Percentiles rank a stretch among this genome's conserved stretches.
Conservation (phyloP, 345 rosid species). For the Corchorus capsularis region DNA sequence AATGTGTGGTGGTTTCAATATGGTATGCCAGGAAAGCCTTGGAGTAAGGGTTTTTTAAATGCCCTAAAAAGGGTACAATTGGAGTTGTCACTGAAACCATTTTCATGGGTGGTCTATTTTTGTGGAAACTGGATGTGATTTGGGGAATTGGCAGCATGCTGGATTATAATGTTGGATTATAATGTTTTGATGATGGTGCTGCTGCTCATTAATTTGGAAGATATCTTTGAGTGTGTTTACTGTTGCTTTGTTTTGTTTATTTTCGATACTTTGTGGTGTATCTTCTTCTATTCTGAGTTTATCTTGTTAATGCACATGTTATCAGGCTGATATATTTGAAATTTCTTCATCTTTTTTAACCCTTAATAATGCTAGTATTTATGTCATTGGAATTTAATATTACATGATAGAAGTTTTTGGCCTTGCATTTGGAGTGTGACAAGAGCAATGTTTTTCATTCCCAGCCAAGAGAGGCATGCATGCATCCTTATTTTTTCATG, state of each 20-base stretch:
- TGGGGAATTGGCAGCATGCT: not conserved
- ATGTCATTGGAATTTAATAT: not conserved
- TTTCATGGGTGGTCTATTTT: not conserved
- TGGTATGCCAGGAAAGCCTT: not conserved
- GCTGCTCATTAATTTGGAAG: not conserved
- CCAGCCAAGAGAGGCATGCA: slow-evolving; percentile 4
- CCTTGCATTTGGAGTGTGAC: not conserved
- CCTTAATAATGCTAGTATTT: not conserved
- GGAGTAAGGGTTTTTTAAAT: not conserved
- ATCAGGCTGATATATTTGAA: not conserved
- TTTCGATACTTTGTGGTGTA: not conserved
- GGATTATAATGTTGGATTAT: not conserved
- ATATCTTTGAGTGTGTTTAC: not conserved
- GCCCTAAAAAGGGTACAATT: not conserved
- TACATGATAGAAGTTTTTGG: not conserved
- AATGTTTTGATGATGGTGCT: not conserved
- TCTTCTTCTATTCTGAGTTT: not conserved
- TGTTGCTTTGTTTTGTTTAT: not conserved
- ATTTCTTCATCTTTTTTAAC: not conserved
- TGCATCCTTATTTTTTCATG: not conserved
- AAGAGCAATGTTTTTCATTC: not conserved
- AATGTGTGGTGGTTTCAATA: not conserved
- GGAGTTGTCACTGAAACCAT: not conserved
- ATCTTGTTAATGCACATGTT: not conserved
- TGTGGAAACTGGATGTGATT: not conserved